Evolutionary conservation across 768 basidiomycete genomes (phyloP), one percentile per base, ranked within the genome.

Genomic region (Psilocybe cyanescens): DNA sequence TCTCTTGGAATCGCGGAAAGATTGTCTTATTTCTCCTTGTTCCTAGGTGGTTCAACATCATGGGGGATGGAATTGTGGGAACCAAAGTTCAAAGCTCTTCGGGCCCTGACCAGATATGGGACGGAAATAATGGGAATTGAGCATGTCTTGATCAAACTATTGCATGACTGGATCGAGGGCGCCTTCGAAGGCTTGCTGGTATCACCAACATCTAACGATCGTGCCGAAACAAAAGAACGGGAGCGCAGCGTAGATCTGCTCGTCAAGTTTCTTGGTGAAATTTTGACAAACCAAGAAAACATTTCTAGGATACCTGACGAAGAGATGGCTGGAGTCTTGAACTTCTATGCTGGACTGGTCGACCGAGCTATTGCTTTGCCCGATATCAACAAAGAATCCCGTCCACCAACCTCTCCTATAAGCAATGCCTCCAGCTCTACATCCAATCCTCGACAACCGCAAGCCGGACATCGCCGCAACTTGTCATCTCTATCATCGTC

Each of bases 61-160:
- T 92, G 91, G 91, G 78, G 76, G 3, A 64, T 74, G n/a, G 91
- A 92, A 28, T 74, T 90, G 0, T 91, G 91, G 81, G 89, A 91
- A 64, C 77, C 84, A 1, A 82, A 88, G 17, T 85, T 88, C 67
- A 88, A 86, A 62, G 90, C 91, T 1, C 76, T 92, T 1, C 75
- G 82, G 3, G 84, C 88, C 3, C 78, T 94, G 55, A 88, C 88
- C 37, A 82, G 78, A 61, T 82, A 77, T 44, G 90, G 89, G 5
- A 67, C 75, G 2, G 86, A 90, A 49, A 81, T 87, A 30, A 74
- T 85, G 37, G 91, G 91, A 17, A 82, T 91, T 65, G 91, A 92
- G 71, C 70, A 76, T 7, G 74, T 78, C 39, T 68, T 92, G 35
- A 73, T 91, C 28, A 74, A 78, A 44, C 71, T 88, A 51, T 75